Evolutionary conservation across 805 yeast species (phyloP).

Genomic region (Nadsonia fulvescens): DNA sequence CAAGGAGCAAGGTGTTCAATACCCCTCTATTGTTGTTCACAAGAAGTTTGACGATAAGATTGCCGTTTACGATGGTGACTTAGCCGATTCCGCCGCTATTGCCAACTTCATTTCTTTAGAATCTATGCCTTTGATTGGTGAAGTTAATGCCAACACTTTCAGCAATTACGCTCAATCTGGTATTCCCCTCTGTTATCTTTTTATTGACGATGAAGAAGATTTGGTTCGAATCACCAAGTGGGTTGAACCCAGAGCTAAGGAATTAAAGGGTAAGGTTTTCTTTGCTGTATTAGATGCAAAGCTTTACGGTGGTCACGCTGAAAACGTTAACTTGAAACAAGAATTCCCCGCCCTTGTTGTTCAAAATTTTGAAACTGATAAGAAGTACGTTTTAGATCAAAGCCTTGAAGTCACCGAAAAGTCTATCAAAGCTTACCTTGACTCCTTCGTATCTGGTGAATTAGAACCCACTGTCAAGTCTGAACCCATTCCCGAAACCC

Average conservation of each 20-base stretch:
- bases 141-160: slow-evolving; percentile 67
- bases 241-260: slow-evolving; percentile 49
- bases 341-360: slow-evolving; percentile 82
- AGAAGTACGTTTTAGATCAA: slow-evolving; percentile 68
- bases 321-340: slow-evolving; percentile 64
- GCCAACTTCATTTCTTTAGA: slow-evolving; percentile 37
- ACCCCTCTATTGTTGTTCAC: slow-evolving; percentile 32
- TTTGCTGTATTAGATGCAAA: slow-evolving; percentile 79
- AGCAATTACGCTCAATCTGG: slow-evolving; percentile 51
- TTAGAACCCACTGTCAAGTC: slow-evolving; percentile 63
- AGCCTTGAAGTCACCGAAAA: slow-evolving; percentile 29
- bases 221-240: slow-evolving; percentile 34
- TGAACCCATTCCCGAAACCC: slow-evolving; percentile 69
- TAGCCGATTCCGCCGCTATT: slow-evolving; percentile 18
- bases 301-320: slow-evolving; percentile 72
- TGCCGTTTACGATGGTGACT: slow-evolving; percentile 16
- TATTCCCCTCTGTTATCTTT: slow-evolving; percentile 74
- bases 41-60: slow-evolving; percentile 18
- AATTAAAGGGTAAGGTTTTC: slow-evolving; percentile 62
- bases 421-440: slow-evolving; percentile 43
- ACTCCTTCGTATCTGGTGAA: slow-evolving; percentile 43
- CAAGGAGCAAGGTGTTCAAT: slow-evolving; percentile 21
- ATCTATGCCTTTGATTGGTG: slow-evolving; percentile 72
- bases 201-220: slow-evolving; percentile 55
- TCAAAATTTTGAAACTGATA: slow-evolving; percentile 50